These are phyloP conservation scores for Bolboschoenus planiculmis DNA, from an alignment of 176 grass and related monocot species.

Conservation along the genomic window DNA sequence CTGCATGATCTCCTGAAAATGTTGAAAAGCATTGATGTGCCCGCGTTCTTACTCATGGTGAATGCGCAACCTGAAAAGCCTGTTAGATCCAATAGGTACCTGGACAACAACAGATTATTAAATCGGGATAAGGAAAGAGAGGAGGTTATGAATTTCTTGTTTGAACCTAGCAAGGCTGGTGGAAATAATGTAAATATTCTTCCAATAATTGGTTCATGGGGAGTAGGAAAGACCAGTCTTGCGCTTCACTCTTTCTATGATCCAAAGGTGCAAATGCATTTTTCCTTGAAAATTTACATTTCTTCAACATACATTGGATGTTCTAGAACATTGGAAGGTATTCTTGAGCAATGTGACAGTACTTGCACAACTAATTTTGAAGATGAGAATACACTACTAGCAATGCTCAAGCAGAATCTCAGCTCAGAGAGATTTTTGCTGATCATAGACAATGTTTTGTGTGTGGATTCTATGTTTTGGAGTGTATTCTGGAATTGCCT, in stretches of 20 bases:
- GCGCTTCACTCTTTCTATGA: conserved; percentile 32
- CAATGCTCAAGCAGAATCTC: conserved; percentile 4
- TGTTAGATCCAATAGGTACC: background rate
- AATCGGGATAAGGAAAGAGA: background rate
- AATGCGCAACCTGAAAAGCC: background rate
- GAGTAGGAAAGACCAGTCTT: conserved; percentile 39
- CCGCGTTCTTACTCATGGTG: background rate
- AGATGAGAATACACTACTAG: background rate
- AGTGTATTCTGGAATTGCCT: background rate
- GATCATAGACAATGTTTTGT: conserved; percentile 1
- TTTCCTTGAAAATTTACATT: background rate
- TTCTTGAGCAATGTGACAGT: background rate
- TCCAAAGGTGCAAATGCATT: conserved; percentile 24
- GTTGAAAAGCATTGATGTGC: background rate
- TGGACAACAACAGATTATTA: background rate
- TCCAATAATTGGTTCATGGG: conserved; percentile 6
- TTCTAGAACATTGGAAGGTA: background rate
- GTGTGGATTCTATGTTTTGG: conserved; percentile 4
- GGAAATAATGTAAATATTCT: background rate
- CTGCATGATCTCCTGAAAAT: background rate
- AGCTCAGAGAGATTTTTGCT: conserved; percentile 12
- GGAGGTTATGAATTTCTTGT: background rate
- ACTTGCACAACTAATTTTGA: background rate
- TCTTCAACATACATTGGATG: background rate
- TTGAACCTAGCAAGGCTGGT: background rate